Evolutionary conservation across 2,329 filamentous ascomycete species (phyloP).

Genomic region (Diaporthe capsici): DNA sequence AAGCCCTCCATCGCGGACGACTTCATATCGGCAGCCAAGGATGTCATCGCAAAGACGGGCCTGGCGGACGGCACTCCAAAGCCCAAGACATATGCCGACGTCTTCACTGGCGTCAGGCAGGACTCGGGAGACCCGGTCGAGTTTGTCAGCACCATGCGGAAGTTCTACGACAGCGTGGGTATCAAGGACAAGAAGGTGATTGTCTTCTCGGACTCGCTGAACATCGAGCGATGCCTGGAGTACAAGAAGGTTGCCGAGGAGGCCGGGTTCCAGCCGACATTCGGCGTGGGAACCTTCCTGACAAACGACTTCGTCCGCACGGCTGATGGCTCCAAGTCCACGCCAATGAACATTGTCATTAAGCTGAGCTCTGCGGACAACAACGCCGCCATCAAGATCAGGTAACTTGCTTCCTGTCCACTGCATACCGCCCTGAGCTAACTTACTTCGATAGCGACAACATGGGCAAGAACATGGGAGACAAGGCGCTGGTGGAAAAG

Average conservation of each 20-base stretch:
- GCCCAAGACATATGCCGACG: conserved; percentile 79
- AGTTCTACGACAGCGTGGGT: conserved; percentile 83
- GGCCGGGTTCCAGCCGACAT: conserved; percentile 85
- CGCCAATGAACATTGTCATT: conserved; percentile 96
- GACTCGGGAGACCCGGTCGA: conserved; percentile 89
- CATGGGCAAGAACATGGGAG: conserved; percentile 93
- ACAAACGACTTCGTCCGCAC: conserved; percentile 92
- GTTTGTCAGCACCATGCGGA: conserved; percentile 83
- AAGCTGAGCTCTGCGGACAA: conserved; percentile 91
- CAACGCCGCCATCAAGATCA: conserved; percentile 91
- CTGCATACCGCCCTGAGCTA: background rate
- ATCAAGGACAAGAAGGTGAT: conserved; percentile 88
- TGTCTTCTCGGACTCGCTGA: conserved; percentile 95
- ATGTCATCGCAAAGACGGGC: conserved; percentile 54
- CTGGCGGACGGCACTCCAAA: conserved; percentile 57
- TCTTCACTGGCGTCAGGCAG: conserved; percentile 88
- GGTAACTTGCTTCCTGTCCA: conserved; percentile 50
- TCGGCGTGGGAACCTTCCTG: conserved; percentile 95
- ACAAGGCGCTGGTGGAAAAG: conserved; percentile 80
- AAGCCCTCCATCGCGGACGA: conserved; percentile 49
- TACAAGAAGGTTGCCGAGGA: conserved; percentile 89
- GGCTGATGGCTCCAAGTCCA: conserved; percentile 83
- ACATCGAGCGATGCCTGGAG: conserved; percentile 90
- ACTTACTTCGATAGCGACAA: conserved; percentile 71
- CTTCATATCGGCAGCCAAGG: conserved; percentile 46